Evolutionary conservation across 1,139 yeast species (phyloP), one percentile per base, ranked within the genome.

Genomic region (Kodamaea anthophila): DNA sequence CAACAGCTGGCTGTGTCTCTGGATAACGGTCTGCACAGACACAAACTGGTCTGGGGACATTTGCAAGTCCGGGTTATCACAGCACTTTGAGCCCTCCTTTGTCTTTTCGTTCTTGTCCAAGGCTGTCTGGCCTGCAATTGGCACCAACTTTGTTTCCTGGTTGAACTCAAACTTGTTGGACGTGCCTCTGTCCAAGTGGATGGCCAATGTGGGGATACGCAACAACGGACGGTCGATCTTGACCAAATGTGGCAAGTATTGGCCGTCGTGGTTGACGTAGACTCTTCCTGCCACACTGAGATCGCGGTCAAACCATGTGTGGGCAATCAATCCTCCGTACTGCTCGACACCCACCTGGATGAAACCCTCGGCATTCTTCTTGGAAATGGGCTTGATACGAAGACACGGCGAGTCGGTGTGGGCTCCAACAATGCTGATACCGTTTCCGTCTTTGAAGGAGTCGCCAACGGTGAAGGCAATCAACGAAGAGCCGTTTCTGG

Each of bases 391-490:
- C 59, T 91, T 91, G 44, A 91, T 76, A 46, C 94, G 68, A 41
- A 88, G 66, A 30, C 86, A 78, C n/a, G 98, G 98, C 7, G 95
- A 83, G 53, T 91, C 98, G 0, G 96, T 86, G 50, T 87, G 96
- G 4, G 95, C 94, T 16, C 97, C 98, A 24, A 87, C 79, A 35
- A 91, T 79, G 5, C 96, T 77, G 37, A 88, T 70, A 12, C 94
- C 93, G 43, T 81, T 77, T 10, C 94, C 94, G n/a, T 85, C 79
- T 31, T 55, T 47, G 74, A 84, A 85, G 34, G 76, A 53, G 9
- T 69, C 70, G 29, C 96, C 96, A 18, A 84, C 76, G 2, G 80
- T 76, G 55, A 91, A 91, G 2, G 96, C 96, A 40, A 88, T 75
- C 24, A 91, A 64, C 1, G 96, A 83, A 3, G 96, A 83, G 15